These are phyloP conservation scores for Torulaspora franciscae DNA, from an alignment of 805 yeast species.

Conservation along the genomic window DNA sequence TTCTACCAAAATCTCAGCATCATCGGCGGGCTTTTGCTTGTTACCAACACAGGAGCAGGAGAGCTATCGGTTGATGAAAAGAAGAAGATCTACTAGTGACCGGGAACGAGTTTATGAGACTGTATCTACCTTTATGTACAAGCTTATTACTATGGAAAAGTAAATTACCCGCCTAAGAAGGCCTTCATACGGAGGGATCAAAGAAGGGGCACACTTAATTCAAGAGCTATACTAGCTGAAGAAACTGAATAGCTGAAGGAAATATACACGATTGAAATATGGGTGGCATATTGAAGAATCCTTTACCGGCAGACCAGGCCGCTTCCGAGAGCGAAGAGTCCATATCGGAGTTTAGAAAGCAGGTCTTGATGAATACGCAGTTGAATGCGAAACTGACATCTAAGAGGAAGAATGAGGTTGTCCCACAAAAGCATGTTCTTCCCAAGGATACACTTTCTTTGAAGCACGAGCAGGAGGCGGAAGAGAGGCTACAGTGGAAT, in stretches of 20 bases:
- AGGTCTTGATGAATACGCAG: slow-evolving; percentile 75
- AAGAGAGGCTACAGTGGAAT: slow-evolving; percentile 72
- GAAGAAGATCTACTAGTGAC: slow-evolving; percentile 70
- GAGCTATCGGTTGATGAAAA: slow-evolving; percentile 89
- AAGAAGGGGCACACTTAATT: slow-evolving; percentile 1
- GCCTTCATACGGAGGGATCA: neutral
- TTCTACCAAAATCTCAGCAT: slow-evolving; percentile 91
- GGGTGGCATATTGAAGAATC: slow-evolving; percentile 55
- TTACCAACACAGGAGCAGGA: slow-evolving; percentile 96
- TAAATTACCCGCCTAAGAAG: neutral
- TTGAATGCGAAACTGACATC: slow-evolving; percentile 57
- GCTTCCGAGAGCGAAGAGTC: slow-evolving; percentile 29
- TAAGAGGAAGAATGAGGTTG: slow-evolving; percentile 20
- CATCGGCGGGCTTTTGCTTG: slow-evolving; percentile 86
- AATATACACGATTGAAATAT: slow-evolving; percentile 6
- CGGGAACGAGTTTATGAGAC: neutral
- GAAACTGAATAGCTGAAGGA: neutral
- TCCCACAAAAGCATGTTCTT: slow-evolving; percentile 10
- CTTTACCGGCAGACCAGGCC: slow-evolving; percentile 31
- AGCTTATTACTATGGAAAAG: neutral
- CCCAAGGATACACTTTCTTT: slow-evolving; percentile 35
- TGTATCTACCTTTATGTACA: neutral
- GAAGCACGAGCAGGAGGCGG: slow-evolving; percentile 29
- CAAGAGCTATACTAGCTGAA: neutral
- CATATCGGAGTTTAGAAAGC: slow-evolving; percentile 48